Conservation (phyloP, 352 stramenopile species). For the Pythium monospermum region DNA sequence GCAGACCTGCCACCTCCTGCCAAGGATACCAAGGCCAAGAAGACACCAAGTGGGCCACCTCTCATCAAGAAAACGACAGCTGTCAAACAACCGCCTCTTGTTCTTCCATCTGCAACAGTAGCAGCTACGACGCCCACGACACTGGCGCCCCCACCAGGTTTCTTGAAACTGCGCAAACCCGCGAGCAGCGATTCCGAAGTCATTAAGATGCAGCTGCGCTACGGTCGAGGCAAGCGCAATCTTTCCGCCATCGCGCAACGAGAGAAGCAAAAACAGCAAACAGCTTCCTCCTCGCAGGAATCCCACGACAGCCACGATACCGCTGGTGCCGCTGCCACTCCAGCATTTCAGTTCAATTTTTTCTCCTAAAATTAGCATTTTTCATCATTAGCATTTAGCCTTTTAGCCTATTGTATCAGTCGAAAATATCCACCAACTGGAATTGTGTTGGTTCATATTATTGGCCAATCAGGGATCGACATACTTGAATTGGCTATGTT, state of each 20-base stretch:
- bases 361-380: constrained; percentile 14
- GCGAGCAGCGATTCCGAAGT: constrained; percentile 62
- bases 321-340: not conserved
- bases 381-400: too few relatives aligned
- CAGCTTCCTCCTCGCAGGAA: not conserved
- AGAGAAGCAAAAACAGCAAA: constrained; percentile 30
- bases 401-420: too few relatives aligned
- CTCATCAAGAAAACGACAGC: too few relatives aligned
- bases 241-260: constrained; percentile 43
- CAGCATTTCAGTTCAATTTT: constrained; percentile 26
- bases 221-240: constrained; percentile 56
- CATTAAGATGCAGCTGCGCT: constrained; percentile 66
- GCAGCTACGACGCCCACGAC: not conserved
- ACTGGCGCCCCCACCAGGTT: constrained; percentile 23
- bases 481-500: too few relatives aligned
- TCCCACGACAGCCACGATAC: too few relatives aligned
- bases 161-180: constrained; percentile 55
- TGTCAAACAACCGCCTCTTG: not conserved
- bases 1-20: not conserved
- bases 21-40: constrained; percentile 7
- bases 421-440: too few relatives aligned
- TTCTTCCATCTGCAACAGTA: not conserved
- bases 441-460: too few relatives aligned
- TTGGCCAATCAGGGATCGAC: too few relatives aligned
- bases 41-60: too few relatives aligned